phyloP scores from a whole-genome alignment of 2,329 filamentous ascomycete genomes.

The Penicillium hordei region DNA sequence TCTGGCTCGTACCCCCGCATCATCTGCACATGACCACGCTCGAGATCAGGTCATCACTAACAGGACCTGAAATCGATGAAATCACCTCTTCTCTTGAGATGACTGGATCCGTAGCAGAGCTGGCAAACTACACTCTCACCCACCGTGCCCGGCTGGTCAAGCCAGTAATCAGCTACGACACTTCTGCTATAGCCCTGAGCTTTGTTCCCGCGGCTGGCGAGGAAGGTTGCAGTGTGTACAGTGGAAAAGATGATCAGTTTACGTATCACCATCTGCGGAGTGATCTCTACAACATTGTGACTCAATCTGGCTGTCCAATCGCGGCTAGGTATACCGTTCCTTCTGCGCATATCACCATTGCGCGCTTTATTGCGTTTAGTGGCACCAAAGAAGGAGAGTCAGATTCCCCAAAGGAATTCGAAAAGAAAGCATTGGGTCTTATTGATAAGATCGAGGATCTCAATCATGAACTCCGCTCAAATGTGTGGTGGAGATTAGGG shows the following conservation, averaged over 20 bases:
- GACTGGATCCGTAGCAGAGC: slow-evolving; percentile 50
- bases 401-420: slow-evolving; percentile 35
- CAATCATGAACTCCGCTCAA: slow-evolving; percentile 69
- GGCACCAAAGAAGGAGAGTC: slow-evolving; percentile 49
- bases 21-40: slow-evolving; percentile 82
- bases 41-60: slow-evolving; percentile 79
- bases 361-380: slow-evolving; percentile 68
- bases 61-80: slow-evolving; percentile 63
- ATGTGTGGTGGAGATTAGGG: slow-evolving; percentile 63
- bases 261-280: slow-evolving; percentile 88
- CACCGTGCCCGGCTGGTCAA: slow-evolving; percentile 76
- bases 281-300: slow-evolving; percentile 67
- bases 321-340: slow-evolving; percentile 83
- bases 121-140: slow-evolving; percentile 65
- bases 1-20: slow-evolving; percentile 83
- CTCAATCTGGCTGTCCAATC: slow-evolving; percentile 64
- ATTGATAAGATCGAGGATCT: slow-evolving; percentile 70
- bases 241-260: slow-evolving; percentile 60
- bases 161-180: slow-evolving; percentile 79
- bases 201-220: slow-evolving; percentile 79
- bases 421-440: slow-evolving; percentile 61
- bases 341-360: slow-evolving; percentile 85
- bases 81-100: slow-evolving; percentile 61
- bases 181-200: slow-evolving; percentile 79
- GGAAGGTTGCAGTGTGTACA: slow-evolving; percentile 38